Evolutionary conservation across 768 basidiomycete genomes (phyloP).

Genomic region (Daedalea quercina): DNA sequence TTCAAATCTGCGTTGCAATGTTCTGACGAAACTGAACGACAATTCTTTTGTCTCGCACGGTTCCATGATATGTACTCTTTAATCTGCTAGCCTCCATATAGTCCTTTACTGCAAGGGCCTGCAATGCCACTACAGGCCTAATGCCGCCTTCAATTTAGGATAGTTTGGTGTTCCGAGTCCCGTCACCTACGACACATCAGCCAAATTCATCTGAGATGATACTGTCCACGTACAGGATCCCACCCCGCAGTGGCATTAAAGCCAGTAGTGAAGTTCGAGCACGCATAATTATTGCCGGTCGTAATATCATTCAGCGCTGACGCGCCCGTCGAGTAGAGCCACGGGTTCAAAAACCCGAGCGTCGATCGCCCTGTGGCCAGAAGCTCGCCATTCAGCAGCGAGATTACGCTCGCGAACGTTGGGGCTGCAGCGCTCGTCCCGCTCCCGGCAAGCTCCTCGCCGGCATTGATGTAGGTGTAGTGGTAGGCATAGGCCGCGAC

Average conservation of each 20-base stretch:
- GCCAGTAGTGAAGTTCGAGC: slow-evolving; percentile 19
- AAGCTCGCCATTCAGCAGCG: slow-evolving; percentile 28
- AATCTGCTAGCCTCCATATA: too few relatives aligned
- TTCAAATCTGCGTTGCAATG: too few relatives aligned
- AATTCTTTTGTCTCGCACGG: too few relatives aligned
- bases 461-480: slow-evolving; percentile 20
- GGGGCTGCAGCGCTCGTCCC: slow-evolving; percentile 29
- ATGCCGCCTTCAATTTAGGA: neutral
- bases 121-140: neutral
- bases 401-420: slow-evolving; percentile 26
- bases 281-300: slow-evolving; percentile 19
- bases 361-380: slow-evolving; percentile 19
- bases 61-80: too few relatives aligned
- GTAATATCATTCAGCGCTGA: slow-evolving; percentile 27
- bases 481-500: slow-evolving; percentile 30
- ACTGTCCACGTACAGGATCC: slow-evolving; percentile 25
- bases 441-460: slow-evolving; percentile 11
- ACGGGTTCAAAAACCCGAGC: slow-evolving; percentile 31
- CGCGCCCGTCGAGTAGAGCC: slow-evolving; percentile 21
- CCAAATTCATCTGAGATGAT: neutral
- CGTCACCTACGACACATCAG: neutral
- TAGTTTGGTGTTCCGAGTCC: neutral
- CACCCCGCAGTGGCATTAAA: slow-evolving; percentile 23
- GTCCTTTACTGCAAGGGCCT: too few relatives aligned
- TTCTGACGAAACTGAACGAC: too few relatives aligned